Evolutionary conservation across 345 rosid genomes (phyloP).

Genomic region (Barbarea vulgaris): DNA sequence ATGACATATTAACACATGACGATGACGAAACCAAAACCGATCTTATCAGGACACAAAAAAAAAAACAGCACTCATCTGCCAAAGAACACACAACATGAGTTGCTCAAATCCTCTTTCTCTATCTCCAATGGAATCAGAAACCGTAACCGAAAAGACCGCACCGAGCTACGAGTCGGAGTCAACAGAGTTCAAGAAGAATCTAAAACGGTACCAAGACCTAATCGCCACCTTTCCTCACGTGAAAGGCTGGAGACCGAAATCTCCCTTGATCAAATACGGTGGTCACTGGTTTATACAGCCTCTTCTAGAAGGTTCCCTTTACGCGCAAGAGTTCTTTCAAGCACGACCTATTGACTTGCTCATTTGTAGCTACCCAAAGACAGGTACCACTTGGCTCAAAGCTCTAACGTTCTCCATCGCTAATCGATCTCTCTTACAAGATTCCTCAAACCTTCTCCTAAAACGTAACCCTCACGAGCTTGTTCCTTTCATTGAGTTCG

Average conservation of each 20-base stretch:
- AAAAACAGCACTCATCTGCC: not conserved
- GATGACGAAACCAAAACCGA: not conserved
- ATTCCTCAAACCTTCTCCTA: not conserved
- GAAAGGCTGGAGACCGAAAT: constrained; percentile 25
- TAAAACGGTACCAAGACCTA: constrained; percentile 23
- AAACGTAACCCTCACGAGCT: constrained; percentile 32
- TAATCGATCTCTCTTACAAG: not conserved
- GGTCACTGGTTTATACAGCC: constrained; percentile 6
- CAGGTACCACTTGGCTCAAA: constrained; percentile 44
- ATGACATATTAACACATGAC: not conserved
- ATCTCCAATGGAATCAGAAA: constrained; percentile 4
- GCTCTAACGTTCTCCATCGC: constrained; percentile 32
- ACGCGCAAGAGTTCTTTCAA: constrained; percentile 25
- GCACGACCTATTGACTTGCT: constrained; percentile 19
- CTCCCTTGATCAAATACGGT: not conserved
- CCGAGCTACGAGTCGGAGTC: not conserved
- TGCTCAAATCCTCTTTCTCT: not conserved
- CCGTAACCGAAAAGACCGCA: not conserved
- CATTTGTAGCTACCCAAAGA: constrained; percentile 33
- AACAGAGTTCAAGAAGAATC: constrained; percentile 22
- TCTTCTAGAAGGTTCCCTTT: constrained; percentile 22
- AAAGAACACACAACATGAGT: not conserved
- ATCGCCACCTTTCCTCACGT: constrained; percentile 20
- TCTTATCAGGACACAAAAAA: not conserved
- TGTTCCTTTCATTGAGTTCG: constrained; percentile 27